Evolutionary conservation across 148 eudicot genomes (phyloP).

Genomic region (Suaeda aralocaspica): DNA sequence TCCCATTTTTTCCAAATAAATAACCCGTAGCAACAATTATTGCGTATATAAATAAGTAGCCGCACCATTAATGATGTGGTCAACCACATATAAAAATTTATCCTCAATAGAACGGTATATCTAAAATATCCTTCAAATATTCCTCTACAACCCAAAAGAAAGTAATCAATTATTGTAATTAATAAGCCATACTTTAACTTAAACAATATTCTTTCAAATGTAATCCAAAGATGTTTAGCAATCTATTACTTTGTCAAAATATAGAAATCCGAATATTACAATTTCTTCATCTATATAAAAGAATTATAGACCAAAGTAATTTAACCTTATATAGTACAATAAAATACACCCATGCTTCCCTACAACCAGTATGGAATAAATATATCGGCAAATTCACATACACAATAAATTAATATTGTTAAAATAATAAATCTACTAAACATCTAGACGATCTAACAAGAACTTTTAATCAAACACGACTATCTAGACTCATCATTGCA

Average conservation of each 20-base stretch:
- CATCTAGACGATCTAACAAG: no score
- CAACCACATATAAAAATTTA: no score
- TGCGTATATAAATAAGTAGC: no score
- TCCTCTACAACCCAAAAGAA: slow-evolving; percentile 1
- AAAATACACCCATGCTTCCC: slow-evolving; percentile 3
- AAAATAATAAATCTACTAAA: no score
- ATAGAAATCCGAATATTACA: slow-evolving; percentile 16
- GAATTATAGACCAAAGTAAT: not conserved
- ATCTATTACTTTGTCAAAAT: slow-evolving; percentile 22
- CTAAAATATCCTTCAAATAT: slow-evolving; percentile 15
- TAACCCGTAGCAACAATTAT: no score
- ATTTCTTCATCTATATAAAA: not conserved
- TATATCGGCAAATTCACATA: no score
- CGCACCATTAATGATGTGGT: no score
- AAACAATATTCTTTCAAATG: not conserved
- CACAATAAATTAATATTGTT: no score
- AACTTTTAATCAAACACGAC: no score
- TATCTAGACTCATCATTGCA: no score
- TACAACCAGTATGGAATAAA: slow-evolving; percentile 23
- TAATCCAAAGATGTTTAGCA: slow-evolving; percentile 2
- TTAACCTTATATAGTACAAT: not conserved
- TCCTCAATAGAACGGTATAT: no score
- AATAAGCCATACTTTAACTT: not conserved
- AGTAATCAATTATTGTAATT: slow-evolving; percentile 1
- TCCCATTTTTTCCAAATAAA: no score